phyloP scores from a whole-genome alignment of 2,329 filamentous ascomycete genomes.

The Hymenoscyphus albidus region DNA sequence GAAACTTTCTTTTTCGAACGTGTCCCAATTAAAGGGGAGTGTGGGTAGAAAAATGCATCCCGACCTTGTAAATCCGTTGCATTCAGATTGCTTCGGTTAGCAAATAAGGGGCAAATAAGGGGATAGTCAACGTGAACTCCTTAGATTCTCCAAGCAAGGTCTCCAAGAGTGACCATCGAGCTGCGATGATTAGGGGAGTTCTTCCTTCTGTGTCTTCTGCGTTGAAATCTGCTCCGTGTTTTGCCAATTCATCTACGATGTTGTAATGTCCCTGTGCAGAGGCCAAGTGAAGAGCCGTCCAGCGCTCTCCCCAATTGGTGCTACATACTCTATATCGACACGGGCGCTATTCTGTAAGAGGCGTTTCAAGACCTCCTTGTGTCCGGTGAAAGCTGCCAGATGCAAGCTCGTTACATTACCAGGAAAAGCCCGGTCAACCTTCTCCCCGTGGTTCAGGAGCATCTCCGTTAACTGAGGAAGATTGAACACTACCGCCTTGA shows the following conservation, averaged over 20 bases:
- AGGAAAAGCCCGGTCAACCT: neutral
- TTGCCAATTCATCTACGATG: neutral
- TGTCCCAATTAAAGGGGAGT: no score
- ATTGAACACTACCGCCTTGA: neutral
- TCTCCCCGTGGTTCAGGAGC: neutral
- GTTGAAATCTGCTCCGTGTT: neutral
- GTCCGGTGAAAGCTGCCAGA: neutral
- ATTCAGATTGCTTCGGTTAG: neutral
- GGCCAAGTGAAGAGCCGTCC: neutral
- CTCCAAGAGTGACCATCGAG: neutral
- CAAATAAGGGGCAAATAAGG: neutral
- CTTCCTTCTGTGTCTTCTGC: neutral
- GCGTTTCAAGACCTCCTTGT: neutral
- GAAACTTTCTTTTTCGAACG: no score
- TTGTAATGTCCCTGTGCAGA: neutral
- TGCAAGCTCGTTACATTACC: neutral
- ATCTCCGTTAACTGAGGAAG: neutral
- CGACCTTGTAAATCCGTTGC: neutral
- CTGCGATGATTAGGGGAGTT: neutral
- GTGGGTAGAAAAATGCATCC: neutral
- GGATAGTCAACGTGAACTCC: neutral
- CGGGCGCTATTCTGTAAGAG: neutral
- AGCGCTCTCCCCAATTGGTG: neutral
- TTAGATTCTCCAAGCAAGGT: neutral
- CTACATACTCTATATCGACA: neutral